Percentiles rank a stretch among this genome's conserved stretches.
phyloP scores from a whole-genome alignment of 1,139 yeast genomes.

The Blastobotrys raffinosifermentans region DNA sequence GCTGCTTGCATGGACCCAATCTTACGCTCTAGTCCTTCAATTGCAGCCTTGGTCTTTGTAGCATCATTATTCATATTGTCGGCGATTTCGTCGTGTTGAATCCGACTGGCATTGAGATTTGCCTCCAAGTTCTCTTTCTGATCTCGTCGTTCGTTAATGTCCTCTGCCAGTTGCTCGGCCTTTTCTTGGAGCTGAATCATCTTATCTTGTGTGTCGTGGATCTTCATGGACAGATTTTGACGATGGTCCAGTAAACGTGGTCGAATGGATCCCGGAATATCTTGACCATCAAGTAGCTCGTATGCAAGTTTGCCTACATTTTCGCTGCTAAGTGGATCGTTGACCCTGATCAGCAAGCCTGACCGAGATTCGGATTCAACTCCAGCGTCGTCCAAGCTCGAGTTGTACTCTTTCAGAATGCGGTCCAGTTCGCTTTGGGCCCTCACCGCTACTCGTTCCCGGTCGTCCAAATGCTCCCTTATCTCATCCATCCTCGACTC shows the following conservation, averaged over 20 bases:
- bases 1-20: slow-evolving; percentile 48
- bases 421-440: slow-evolving; percentile 47
- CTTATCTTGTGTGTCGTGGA: slow-evolving; percentile 55
- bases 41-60: slow-evolving; percentile 53
- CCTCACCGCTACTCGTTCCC: slow-evolving; percentile 44
- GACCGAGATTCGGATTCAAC: no score
- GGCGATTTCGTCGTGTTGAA: slow-evolving; percentile 52
- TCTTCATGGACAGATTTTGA: slow-evolving; percentile 42
- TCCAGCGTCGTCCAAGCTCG: slow-evolving; percentile 45
- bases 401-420: slow-evolving; percentile 51
- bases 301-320: slow-evolving; percentile 42
- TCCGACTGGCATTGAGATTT: slow-evolving; percentile 47
- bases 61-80: slow-evolving; percentile 53
- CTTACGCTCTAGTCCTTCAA: slow-evolving; percentile 60
- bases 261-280: slow-evolving; percentile 33
- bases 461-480: slow-evolving; percentile 37
- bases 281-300: slow-evolving; percentile 33
- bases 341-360: no score
- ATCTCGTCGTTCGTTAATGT: slow-evolving; percentile 52
- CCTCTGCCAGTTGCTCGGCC: slow-evolving; percentile 51
- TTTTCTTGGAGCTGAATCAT: slow-evolving; percentile 53
- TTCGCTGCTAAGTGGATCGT: slow-evolving; percentile 31
- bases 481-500: slow-evolving; percentile 40
- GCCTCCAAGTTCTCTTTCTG: slow-evolving; percentile 56
- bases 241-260: slow-evolving; percentile 44